Evolutionary conservation across 495 filamentous ascomycete species (phyloP).

Genomic region (Glarea lozoyensis): DNA sequence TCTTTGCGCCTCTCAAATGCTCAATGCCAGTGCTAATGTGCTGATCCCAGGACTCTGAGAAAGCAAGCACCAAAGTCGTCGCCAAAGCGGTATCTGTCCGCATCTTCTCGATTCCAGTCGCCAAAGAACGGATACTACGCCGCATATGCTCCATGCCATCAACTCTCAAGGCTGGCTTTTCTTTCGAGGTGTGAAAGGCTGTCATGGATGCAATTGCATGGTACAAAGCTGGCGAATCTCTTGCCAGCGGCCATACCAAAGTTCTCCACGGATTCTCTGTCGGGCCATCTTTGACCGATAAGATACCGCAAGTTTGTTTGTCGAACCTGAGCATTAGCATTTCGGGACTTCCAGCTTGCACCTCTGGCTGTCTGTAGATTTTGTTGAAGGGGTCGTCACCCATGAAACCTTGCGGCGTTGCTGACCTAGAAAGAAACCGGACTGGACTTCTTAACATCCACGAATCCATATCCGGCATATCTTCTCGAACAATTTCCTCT

Average conservation of each 20-base stretch:
- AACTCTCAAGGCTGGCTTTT: slow-evolving; percentile 46
- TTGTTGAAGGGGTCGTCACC: slow-evolving; percentile 14
- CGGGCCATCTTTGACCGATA: slow-evolving; percentile 65
- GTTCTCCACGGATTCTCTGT: slow-evolving; percentile 74
- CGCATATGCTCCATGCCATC: slow-evolving; percentile 68
- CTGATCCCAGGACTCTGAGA: slow-evolving; percentile 72
- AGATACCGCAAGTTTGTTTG: slow-evolving; percentile 63
- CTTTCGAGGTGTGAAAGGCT: slow-evolving; percentile 62
- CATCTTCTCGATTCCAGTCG: slow-evolving; percentile 52
- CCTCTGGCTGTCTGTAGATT: slow-evolving; percentile 36
- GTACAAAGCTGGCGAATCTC: slow-evolving; percentile 58
- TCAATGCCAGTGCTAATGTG: slow-evolving; percentile 67
- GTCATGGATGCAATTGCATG: slow-evolving; percentile 71
- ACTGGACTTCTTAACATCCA: too few relatives aligned
- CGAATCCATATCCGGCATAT: slow-evolving; percentile 24
- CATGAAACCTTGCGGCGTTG: slow-evolving; percentile 2
- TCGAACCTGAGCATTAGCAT: slow-evolving; percentile 62
- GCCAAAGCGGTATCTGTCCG: slow-evolving; percentile 58
- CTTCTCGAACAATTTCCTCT: slow-evolving; percentile 50
- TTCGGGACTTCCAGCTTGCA: slow-evolving; percentile 45
- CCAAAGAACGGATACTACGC: slow-evolving; percentile 50
- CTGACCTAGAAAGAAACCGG: too few relatives aligned
- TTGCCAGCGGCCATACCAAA: slow-evolving; percentile 62
- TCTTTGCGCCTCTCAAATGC: slow-evolving; percentile 62
- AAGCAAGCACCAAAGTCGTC: slow-evolving; percentile 65